These are phyloP conservation scores for Cystobasidium ongulense DNA, from an alignment of 768 basidiomycete genomes.

Conservation along the genomic window DNA sequence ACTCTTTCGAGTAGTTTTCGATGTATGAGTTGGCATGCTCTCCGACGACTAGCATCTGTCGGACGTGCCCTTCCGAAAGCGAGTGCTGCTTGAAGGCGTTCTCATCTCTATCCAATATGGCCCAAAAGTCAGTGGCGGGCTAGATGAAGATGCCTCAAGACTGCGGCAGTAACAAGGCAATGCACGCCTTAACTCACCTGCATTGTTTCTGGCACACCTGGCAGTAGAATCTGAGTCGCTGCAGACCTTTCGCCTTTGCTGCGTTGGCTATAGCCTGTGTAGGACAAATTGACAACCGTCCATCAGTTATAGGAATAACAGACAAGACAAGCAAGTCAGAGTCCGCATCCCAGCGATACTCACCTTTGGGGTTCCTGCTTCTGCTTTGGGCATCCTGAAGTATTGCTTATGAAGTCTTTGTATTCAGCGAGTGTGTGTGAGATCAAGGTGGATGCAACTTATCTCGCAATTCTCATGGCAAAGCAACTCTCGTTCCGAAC, in stretches of 20 bases:
- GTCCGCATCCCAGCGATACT: not conserved
- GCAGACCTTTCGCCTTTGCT: conserved; percentile 85
- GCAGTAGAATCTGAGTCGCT: conserved; percentile 94
- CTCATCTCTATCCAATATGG: conserved; percentile 55
- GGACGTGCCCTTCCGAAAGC: conserved; percentile 75
- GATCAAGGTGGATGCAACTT: not conserved
- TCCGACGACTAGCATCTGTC: conserved; percentile 95
- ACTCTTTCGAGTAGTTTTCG: conserved; percentile 73
- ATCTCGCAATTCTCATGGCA: too few species aligned
- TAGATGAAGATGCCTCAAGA: not conserved
- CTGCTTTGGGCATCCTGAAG: conserved; percentile 14
- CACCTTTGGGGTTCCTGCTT: conserved; percentile 30
- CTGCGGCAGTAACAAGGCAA: not conserved
- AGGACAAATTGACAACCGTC: not conserved
- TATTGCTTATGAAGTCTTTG: not conserved
- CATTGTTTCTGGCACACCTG: conserved; percentile 99
- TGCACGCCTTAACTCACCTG: conserved; percentile 45
- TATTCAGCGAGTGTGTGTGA: not conserved
- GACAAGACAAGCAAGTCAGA: not conserved
- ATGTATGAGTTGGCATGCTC: conserved; percentile 90
- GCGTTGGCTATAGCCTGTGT: conserved; percentile 46
- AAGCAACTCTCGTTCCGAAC: not conserved
- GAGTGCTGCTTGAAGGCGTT: conserved; percentile 98
- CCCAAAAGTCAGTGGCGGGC: not conserved
- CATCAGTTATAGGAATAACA: not conserved